Conservation (phyloP, 331 rosid genomes). For the Quercus lobata region DNA sequence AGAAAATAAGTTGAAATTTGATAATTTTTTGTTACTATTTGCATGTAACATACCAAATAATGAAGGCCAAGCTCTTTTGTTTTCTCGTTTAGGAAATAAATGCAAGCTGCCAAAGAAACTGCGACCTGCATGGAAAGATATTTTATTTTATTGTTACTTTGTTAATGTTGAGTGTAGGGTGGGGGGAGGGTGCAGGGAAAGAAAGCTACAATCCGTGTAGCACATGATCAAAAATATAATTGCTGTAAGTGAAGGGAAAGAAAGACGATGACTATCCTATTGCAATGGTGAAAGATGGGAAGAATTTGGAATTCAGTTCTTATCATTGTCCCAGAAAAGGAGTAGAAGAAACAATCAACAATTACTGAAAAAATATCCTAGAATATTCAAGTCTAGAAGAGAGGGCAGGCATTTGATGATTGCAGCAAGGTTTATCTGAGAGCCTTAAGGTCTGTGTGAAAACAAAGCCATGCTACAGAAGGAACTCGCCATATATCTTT, state of each 20-base stretch:
- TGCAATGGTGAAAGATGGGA: background rate
- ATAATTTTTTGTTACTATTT: background rate
- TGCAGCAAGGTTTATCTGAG: background rate
- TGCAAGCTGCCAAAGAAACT: conserved; percentile 89
- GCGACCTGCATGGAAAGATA: conserved; percentile 65
- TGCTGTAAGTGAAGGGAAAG: background rate
- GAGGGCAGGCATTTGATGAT: background rate
- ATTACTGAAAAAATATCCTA: background rate
- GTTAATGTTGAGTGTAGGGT: background rate
- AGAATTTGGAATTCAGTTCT: background rate
- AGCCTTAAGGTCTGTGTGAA: background rate
- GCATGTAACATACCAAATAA: conserved; percentile 56
- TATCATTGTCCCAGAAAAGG: background rate
- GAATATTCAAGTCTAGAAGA: no score
- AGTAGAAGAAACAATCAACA: background rate
- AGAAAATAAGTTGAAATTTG: background rate
- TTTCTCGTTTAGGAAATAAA: conserved; percentile 92
- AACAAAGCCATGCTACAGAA: background rate
- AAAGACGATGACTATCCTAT: background rate
- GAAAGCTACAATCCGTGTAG: background rate
- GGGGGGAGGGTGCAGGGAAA: background rate
- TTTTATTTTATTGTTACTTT: background rate
- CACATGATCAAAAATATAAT: background rate
- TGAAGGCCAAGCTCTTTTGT: conserved; percentile 73
- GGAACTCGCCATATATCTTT: background rate